Base-by-base conservation (phyloP, 352 stramenopile genomes). In the Globisporangium irregulare region DNA sequence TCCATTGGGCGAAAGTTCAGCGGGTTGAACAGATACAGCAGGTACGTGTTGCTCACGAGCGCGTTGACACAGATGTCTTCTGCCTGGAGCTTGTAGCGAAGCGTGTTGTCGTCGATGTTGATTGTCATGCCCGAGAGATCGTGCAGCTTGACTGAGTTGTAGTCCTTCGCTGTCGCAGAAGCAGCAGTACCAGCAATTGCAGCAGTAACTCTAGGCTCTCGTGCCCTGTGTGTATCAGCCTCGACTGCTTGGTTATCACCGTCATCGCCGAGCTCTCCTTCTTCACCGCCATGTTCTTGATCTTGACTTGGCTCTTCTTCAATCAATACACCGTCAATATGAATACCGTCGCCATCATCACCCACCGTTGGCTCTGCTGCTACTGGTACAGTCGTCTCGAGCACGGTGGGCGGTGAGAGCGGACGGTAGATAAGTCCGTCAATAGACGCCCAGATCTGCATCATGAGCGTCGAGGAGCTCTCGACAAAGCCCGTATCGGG, bases 11-110 rank as follows among this genome's bases (percentile, higher is more conserved):
- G 86, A 66, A 91, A 95, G 62, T 83, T 72, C 46, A 93, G 73
- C 53, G 88, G 86, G 60, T 95, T 95, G 76, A 95, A 95, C 38
- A 95, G 65, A 36, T 95, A 94, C n/a, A 95, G 72, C 69, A 95
- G 71, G 73, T 94, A 95, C 66, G 88, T 89, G 67, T 94, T 95
- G 77, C 84, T 91, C 59, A 93, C 82, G 32, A 95, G 71, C 1
- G 86, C 82, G 62, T 95, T 95, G 18, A 95, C 76, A 61, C 84
- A 93, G 48, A 94, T 67, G 27, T 89, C 78, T 55, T 79, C 69
- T 2, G 74, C 59, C 32, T 83, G 74, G 4, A 92, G 70, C n/a
- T 73, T 71, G 71, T 93, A 95, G 20, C 86, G 78, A 41, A 95
- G 69, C 61, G 83, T 93, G 73, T 94, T 94, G 72, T 95, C 88